These are phyloP conservation scores for Pneumocystis canis DNA, from an alignment of 1,139 yeast genomes.

Conservation along the genomic window DNA sequence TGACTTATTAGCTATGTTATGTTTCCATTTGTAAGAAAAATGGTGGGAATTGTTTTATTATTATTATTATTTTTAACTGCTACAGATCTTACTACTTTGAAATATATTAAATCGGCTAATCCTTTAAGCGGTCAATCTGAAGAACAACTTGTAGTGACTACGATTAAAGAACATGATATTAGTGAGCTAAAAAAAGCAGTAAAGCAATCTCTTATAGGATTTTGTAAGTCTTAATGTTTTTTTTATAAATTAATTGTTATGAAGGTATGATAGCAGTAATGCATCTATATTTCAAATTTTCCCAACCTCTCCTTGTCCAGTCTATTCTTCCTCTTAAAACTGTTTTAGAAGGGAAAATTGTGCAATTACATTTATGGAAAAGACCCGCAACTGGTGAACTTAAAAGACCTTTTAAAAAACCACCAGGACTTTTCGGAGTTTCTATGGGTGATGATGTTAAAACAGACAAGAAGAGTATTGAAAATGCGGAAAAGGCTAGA, in stretches of 20 bases:
- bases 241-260: not conserved
- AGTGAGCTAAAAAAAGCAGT: slow-evolving; percentile 8
- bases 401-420: slow-evolving; percentile 89
- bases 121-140: slow-evolving; percentile 60
- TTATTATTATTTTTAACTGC: not conserved
- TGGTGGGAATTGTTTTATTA: slow-evolving; percentile 24
- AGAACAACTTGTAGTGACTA: slow-evolving; percentile 65
- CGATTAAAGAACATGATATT: slow-evolving; percentile 78
- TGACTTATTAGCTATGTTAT: slow-evolving; percentile 52
- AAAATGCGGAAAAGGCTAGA: slow-evolving; percentile 68
- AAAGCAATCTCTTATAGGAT: slow-evolving; percentile 57
- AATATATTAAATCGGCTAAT: slow-evolving; percentile 77
- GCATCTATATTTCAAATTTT: slow-evolving; percentile 95
- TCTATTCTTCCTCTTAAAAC: slow-evolving; percentile 78
- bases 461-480: slow-evolving; percentile 78
- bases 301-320: slow-evolving; percentile 94
- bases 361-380: slow-evolving; percentile 79
- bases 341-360: slow-evolving; percentile 82
- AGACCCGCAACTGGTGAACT: slow-evolving; percentile 76
- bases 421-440: slow-evolving; percentile 60
- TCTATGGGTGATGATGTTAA: slow-evolving; percentile 45
- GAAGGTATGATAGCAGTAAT: slow-evolving; percentile 97
- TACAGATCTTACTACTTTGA: slow-evolving; percentile 64
- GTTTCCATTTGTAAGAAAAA: slow-evolving; percentile 54
- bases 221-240: not conserved